These are phyloP conservation scores for Mrakiaceae sp. DNA, from an alignment of 1,284 basidiomycete genomes.

Conservation along the genomic window DNA sequence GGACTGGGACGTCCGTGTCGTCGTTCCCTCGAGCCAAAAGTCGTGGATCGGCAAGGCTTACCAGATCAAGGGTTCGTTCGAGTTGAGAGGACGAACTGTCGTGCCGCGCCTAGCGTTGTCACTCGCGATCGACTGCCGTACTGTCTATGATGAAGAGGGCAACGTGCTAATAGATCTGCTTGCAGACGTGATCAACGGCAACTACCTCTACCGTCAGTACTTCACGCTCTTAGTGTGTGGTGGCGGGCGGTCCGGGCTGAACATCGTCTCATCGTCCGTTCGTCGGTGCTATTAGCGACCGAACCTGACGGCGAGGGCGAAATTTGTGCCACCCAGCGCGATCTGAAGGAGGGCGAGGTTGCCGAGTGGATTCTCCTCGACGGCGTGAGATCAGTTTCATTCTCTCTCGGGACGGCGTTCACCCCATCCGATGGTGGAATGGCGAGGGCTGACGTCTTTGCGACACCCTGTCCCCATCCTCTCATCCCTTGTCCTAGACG, in stretches of 20 bases:
- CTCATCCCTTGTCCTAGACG: constrained; percentile 42
- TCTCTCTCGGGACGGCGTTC: neutral
- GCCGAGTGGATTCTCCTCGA: constrained; percentile 82
- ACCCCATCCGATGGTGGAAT: neutral
- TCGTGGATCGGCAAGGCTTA: constrained; percentile 63
- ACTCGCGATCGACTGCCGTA: constrained; percentile 6
- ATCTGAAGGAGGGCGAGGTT: constrained; percentile 59
- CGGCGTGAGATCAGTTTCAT: constrained; percentile 45
- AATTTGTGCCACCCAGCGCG: constrained; percentile 47
- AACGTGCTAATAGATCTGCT: constrained; percentile 59
- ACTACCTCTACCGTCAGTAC: constrained; percentile 68
- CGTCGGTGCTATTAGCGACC: neutral
- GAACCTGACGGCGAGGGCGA: constrained; percentile 60
- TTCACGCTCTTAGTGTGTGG: no score
- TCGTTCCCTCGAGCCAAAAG: constrained; percentile 76
- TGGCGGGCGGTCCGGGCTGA: neutral
- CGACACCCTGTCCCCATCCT: constrained; percentile 8
- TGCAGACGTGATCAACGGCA: constrained; percentile 61
- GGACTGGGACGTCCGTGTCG: constrained; percentile 78
- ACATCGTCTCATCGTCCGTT: neutral
- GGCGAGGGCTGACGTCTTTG: neutral
- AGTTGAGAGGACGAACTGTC: constrained; percentile 4
- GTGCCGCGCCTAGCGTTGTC: neutral
- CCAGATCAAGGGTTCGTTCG: constrained; percentile 4
- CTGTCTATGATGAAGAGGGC: constrained; percentile 5